Evolutionary conservation across 106 monocot species (phyloP), one percentile per base, ranked within the genome.

Genomic region (Triglochin maritima): DNA sequence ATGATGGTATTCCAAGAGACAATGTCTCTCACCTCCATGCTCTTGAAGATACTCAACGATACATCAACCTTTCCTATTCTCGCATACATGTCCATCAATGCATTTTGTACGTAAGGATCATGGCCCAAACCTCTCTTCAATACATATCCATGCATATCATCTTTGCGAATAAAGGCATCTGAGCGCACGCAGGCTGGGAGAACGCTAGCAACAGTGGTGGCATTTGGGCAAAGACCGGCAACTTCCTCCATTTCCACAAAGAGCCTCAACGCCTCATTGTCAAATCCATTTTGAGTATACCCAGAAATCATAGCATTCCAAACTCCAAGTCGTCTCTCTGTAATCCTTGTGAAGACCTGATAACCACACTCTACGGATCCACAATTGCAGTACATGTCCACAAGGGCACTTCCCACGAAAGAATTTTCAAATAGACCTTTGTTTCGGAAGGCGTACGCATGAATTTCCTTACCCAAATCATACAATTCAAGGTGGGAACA

Each of bases 291-390:
- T 48, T 87, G 85, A 3, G 76, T 72, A 65, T 84, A 90, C 17
- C 95, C 95, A 3, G 85, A 76, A 57, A 96, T 85, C 90, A 96
- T 88, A 16, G 95, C 95, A 70, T 96, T 96, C 90, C 95, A 96
- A 15, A 90, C 72, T 7, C 90, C 94, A 57, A 83, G 80, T 52
- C 83, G 81, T 4, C 57, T 58, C 14, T 77, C 79, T 3, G 64
- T 49, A 15, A 87, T 77, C 13, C 71, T 43, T 46, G 74, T 79
- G 46, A 95, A 95, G 42, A 90, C 87, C 15, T 57, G 13, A 9
- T 79, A 69, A 4, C 78, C 89, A 69, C 70, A 69, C 49, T 69
- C 66, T 4, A 89, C 82, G 59, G 52, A 64, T 17, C 83, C 87
- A 76, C 82, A 81, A 45, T 81, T 94, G 67, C 87, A 82, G 50